Base-by-base conservation (phyloP, 225 moss, liverwort and hornwort genomes). In the Lunularia cruciata region DNA sequence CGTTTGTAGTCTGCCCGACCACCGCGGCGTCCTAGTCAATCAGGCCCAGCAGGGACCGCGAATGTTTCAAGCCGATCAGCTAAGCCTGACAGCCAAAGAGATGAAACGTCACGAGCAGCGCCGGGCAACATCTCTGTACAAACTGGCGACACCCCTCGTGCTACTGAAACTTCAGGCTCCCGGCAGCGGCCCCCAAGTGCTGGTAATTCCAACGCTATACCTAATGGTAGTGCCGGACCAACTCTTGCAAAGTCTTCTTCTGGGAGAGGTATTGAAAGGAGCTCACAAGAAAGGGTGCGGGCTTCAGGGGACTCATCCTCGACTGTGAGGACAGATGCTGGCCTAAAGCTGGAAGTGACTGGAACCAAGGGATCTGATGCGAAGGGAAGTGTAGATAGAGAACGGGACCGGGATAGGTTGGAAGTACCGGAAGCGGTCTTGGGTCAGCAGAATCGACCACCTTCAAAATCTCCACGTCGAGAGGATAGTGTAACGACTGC, bases 391-490 rank as follows among this genome's bases (percentile, higher is more conserved):
- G 68, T 47, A 61, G 88, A 88, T 22, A 62, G 59, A 66, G 88
- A 88, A 40, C 70, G 84, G 43, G 90, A 84, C 39, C 79, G 87
- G 71, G 90, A 88, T 59, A 87, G 85, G 74, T 53, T 51, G 33
- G 96, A 96, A 49, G 62, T 65, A 22, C 88, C 79, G 43, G 92
- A 92, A 49, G 78, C 46, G 19, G 68, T 73, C 39, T 53, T 45
- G 36, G 60, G 63, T 33, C 86, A 85, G 70, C 77, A 83, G 51
- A 92, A 75, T 60, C 76, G 76, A n/a, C 87, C 87, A 58, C 72
- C 78, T 43, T 89, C 92, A 48, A 87, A 87, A 60, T 96, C 96
- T 57, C 96, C 96, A 55, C 92, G 75, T 23, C 84, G 78, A 69
- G 96, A 96, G 67, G 96, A 96, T 48, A 65, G 6, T 4, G 76